A percentile compares a stretch with the other conserved stretches of the same genome.
Evolutionary conservation across 805 yeast species (phyloP).

Genomic region (Blastobotrys mokoenaii): DNA sequence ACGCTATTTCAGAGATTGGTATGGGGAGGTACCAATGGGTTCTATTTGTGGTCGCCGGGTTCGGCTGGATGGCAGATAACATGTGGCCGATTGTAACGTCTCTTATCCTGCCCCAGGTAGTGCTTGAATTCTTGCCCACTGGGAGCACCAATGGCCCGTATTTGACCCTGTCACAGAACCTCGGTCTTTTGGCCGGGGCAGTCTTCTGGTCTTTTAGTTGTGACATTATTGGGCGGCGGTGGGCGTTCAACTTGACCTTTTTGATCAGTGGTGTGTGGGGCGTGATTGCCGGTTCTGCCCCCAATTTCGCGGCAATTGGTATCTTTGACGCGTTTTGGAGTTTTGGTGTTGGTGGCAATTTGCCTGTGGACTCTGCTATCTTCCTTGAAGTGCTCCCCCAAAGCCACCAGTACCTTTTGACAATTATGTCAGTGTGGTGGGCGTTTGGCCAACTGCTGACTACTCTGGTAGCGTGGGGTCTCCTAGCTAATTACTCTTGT

Average conservation of each 20-base stretch:
- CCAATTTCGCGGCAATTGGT: constrained; percentile 40
- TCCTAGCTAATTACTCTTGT: constrained; percentile 44
- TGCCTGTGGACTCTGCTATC: constrained; percentile 45
- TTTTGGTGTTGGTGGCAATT: constrained; percentile 47
- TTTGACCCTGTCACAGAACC: constrained; percentile 22
- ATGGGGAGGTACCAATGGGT: constrained; percentile 46
- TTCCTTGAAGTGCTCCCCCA: constrained; percentile 45
- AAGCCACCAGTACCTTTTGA: constrained; percentile 40
- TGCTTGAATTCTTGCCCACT: constrained; percentile 37
- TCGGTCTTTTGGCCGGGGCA: constrained; percentile 45
- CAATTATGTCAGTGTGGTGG: constrained; percentile 51
- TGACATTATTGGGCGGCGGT: constrained; percentile 44
- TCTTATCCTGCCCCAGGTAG: constrained; percentile 37
- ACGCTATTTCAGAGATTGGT: constrained; percentile 52
- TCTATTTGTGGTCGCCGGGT: constrained; percentile 42
- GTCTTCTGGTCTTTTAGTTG: constrained; percentile 46
- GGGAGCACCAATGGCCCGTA: constrained; percentile 39
- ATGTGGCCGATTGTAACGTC: constrained; percentile 40
- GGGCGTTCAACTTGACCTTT: constrained; percentile 42
- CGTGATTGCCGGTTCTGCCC: constrained; percentile 45
- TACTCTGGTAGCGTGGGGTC: constrained; percentile 45
- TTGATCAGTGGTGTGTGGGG: constrained; percentile 41
- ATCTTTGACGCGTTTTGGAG: constrained; percentile 38
- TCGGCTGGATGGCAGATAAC: constrained; percentile 48
- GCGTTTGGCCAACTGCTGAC: constrained; percentile 51